Conservation (phyloP, 2,329 filamentous ascomycete genomes). For the Tolypocladium inflatum region DNA sequence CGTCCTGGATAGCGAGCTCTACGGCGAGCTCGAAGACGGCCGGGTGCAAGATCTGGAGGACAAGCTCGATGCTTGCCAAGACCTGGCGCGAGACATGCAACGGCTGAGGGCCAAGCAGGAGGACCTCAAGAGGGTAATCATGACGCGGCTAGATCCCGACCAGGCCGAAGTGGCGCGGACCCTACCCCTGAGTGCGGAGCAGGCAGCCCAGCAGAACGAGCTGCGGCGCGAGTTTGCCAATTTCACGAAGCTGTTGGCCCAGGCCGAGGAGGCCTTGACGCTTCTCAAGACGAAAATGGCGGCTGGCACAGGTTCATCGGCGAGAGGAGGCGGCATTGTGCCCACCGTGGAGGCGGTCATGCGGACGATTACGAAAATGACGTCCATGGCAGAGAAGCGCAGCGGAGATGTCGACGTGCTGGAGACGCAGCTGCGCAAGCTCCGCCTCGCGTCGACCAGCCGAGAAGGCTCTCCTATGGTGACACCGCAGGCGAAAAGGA, state of each 20-base stretch:
- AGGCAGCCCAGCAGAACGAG: constrained; percentile 74
- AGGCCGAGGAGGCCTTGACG: constrained; percentile 72
- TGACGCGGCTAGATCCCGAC: constrained; percentile 58
- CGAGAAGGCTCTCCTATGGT: constrained; percentile 33
- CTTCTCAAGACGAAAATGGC: constrained; percentile 72
- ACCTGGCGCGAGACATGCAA: constrained; percentile 59
- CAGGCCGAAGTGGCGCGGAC: constrained; percentile 54
- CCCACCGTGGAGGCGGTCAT: constrained; percentile 90
- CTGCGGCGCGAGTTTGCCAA: constrained; percentile 66
- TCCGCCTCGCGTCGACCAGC: constrained; percentile 42
- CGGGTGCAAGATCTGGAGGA: constrained; percentile 58
- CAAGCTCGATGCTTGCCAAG: constrained; percentile 59
- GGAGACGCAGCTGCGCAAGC: constrained; percentile 73
- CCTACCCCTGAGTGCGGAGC: constrained; percentile 74
- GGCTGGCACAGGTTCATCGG: constrained; percentile 39
- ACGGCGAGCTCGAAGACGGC: constrained; percentile 54
- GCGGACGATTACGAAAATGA: constrained; percentile 88
- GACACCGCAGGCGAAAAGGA: constrained; percentile 27
- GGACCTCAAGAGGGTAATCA: constrained; percentile 69
- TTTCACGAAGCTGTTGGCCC: constrained; percentile 64
- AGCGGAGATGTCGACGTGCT: constrained; percentile 85
- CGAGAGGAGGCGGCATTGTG: constrained; percentile 37
- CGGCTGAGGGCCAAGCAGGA: constrained; percentile 67
- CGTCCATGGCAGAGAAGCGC: constrained; percentile 80
- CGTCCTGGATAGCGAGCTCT: constrained; percentile 55